Conservation (phyloP, 345 rosid species). For the Eucalyptus lansdowneana region DNA sequence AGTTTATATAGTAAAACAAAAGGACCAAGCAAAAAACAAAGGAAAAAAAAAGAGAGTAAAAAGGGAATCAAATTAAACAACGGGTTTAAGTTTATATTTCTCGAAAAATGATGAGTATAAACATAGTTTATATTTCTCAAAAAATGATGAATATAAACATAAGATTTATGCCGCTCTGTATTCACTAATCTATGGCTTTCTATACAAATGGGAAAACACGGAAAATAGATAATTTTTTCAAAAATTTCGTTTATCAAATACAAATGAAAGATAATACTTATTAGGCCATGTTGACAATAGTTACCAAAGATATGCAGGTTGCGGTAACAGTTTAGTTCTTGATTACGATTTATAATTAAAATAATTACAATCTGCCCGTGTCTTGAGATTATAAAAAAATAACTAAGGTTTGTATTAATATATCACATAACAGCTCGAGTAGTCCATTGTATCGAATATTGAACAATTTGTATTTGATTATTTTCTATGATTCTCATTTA, state of each 20-base stretch:
- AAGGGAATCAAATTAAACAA: background rate
- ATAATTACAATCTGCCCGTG: accelerated
- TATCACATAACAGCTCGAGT: background rate
- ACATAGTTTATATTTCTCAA: background rate
- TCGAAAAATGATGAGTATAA: background rate
- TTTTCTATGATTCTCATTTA: background rate
- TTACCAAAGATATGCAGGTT: background rate
- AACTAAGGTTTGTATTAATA: background rate
- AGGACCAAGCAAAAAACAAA: background rate
- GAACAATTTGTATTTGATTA: background rate
- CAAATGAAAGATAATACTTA: no score
- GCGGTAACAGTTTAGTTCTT: background rate
- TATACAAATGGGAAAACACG: background rate
- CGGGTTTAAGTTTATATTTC: background rate
- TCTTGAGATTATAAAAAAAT: background rate
- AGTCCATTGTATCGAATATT: background rate
- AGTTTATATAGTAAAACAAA: background rate
- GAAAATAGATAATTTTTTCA: background rate
- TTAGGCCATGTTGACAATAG: no score
- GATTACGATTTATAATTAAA: background rate
- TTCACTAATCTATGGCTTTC: background rate
- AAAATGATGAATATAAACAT: background rate
- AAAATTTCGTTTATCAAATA: background rate
- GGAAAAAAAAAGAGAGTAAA: background rate
- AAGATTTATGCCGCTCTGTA: background rate